These are phyloP conservation scores for Nadsonia commutata DNA, from an alignment of 1,139 yeast genomes.

Conservation along the genomic window DNA sequence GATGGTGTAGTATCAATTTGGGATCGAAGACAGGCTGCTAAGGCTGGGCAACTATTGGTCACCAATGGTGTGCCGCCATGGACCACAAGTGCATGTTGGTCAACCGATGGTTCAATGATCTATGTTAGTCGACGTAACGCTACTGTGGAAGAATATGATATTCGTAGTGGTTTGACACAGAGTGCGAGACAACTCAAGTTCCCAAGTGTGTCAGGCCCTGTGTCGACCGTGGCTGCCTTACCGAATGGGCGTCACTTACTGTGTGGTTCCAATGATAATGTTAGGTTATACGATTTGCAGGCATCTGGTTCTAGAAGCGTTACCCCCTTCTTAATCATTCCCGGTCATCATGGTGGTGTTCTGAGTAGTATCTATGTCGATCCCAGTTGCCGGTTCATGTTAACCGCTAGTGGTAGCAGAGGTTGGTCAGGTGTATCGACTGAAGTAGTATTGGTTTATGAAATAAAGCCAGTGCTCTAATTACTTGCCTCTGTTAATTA, in stretches of 20 bases:
- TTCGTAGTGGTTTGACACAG: conserved; percentile 40
- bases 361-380: conserved; percentile 61
- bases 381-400: conserved; percentile 74
- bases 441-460: conserved; percentile 70
- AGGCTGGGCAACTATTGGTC: conserved; percentile 24
- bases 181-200: conserved; percentile 51
- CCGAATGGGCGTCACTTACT: conserved; percentile 69
- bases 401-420: conserved; percentile 85
- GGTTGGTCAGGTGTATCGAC: conserved; percentile 83
- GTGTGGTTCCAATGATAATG: conserved; percentile 84
- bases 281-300: conserved; percentile 66
- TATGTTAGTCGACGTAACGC: conserved; percentile 86
- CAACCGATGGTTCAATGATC: conserved; percentile 61
- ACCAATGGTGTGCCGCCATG: conserved; percentile 73
- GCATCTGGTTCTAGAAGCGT: conserved; percentile 29
- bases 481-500: too few relatives aligned
- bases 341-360: conserved; percentile 56
- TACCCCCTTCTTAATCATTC: conserved; percentile 39
- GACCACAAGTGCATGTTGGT: conserved; percentile 84
- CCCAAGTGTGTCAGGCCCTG: conserved; percentile 87
- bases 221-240: conserved; percentile 63
- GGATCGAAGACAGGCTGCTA: conserved; percentile 45
- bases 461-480: conserved; percentile 30
- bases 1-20: conserved; percentile 76
- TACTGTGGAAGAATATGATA: conserved; percentile 69